Percentiles rank a stretch among this genome's conserved stretches.
These are phyloP conservation scores for Emydomyces testavorans DNA, from an alignment of 2,329 filamentous ascomycete genomes.

Conservation along the genomic window DNA sequence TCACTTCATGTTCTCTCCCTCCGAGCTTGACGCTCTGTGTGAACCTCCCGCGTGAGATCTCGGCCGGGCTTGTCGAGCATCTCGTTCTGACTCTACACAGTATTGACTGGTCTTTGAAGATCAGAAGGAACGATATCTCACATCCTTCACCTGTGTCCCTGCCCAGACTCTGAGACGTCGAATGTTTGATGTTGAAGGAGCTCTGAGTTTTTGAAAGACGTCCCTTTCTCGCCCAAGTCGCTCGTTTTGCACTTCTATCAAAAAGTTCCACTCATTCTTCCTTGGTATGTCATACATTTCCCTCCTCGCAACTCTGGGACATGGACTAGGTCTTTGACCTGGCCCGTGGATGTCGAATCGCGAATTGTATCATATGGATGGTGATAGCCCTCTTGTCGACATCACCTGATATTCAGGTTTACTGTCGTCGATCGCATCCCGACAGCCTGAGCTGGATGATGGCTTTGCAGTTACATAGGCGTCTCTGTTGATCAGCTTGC, in stretches of 20 bases:
- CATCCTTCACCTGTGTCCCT: background rate
- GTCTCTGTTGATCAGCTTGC: background rate
- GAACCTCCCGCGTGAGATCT: background rate
- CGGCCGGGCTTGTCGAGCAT: conserved; percentile 10
- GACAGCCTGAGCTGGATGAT: background rate
- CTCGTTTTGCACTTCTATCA: conserved; percentile 9
- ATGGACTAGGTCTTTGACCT: background rate
- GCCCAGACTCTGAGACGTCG: conserved; percentile 7
- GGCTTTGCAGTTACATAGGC: background rate
- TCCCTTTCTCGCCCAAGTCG: conserved; percentile 8
- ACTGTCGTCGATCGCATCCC: background rate
- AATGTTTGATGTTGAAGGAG: conserved; percentile 6
- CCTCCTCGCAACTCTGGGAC: background rate
- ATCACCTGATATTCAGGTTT: background rate
- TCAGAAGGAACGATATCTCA: conserved; percentile 1
- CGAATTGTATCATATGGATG: conserved; percentile 6
- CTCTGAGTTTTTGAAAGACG: background rate
- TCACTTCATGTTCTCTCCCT: conserved; percentile 2
- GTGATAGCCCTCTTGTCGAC: too few species aligned
- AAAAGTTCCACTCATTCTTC: conserved; percentile 8
- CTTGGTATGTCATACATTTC: conserved; percentile 10
- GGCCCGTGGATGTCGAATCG: background rate
- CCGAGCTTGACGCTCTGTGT: conserved; percentile 11
- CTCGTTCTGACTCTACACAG: background rate
- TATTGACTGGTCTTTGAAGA: background rate